Conservation (phyloP, 148 eudicot genomes). For the Polygonum aviculare region DNA sequence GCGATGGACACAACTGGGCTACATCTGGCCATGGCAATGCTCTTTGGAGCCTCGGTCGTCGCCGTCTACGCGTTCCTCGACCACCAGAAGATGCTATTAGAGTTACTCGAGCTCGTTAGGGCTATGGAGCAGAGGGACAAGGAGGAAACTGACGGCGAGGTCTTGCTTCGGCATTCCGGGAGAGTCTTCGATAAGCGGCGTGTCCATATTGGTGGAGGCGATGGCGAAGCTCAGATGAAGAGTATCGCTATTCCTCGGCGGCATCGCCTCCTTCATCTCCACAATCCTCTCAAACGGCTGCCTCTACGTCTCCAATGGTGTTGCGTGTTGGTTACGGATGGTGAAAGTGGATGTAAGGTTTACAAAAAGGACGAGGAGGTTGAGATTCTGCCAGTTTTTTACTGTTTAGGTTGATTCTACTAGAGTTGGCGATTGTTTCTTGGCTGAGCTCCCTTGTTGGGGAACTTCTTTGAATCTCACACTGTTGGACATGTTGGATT, state of each 20-base stretch:
- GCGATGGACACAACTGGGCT: slow-evolving; percentile 60
- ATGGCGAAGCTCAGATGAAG: slow-evolving; percentile 19
- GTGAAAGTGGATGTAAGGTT: slow-evolving; percentile 80
- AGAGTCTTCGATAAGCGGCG: slow-evolving; percentile 6
- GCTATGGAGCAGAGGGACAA: background rate
- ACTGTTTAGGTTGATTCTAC: slow-evolving; percentile 85
- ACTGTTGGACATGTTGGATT: slow-evolving; percentile 73
- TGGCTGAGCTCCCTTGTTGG: slow-evolving; percentile 94
- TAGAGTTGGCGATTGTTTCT: slow-evolving; percentile 89
- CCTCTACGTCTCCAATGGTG: slow-evolving; percentile 45
- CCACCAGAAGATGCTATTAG: slow-evolving; percentile 77
- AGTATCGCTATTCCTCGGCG: slow-evolving; percentile 43
- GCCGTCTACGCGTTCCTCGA: slow-evolving; percentile 87
- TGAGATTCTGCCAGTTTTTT: slow-evolving; percentile 47
- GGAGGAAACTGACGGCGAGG: background rate
- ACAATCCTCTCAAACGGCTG: slow-evolving; percentile 37
- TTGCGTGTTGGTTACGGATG: slow-evolving; percentile 75
- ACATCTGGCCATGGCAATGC: slow-evolving; percentile 90
- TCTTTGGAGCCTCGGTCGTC: slow-evolving; percentile 90
- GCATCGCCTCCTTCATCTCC: slow-evolving; percentile 85
- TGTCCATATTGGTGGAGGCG: background rate
- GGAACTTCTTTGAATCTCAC: slow-evolving; percentile 84
- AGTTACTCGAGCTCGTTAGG: slow-evolving; percentile 13
- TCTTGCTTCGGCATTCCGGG: background rate
- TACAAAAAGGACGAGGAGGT: slow-evolving; percentile 58